These are phyloP conservation scores for Butyriboletus loyo DNA, from an alignment of 768 basidiomycete genomes.

Conservation along the genomic window DNA sequence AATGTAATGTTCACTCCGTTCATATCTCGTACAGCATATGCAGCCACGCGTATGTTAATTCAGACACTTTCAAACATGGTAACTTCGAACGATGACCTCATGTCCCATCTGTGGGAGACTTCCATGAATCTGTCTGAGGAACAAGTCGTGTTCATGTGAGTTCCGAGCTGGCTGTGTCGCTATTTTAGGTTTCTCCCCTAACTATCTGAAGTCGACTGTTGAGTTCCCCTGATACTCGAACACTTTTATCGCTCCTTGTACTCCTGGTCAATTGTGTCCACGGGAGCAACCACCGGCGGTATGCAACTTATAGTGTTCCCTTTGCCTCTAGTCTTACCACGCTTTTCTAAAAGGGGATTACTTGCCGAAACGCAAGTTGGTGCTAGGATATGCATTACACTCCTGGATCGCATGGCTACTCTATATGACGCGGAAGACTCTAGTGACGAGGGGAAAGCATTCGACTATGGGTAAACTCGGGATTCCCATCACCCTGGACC, in stretches of 20 bases:
- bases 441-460: constrained; percentile 62
- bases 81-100: constrained; percentile 63
- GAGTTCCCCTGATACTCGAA: constrained; percentile 60
- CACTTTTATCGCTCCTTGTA: constrained; percentile 59
- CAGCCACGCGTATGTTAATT: constrained; percentile 61
- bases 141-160: constrained; percentile 72
- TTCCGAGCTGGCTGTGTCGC: constrained; percentile 11
- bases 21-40: constrained; percentile 45
- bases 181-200: constrained; percentile 4
- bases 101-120: constrained; percentile 57
- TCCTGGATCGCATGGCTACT: constrained; percentile 71
- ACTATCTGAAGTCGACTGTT: constrained; percentile 49
- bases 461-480: constrained; percentile 65
- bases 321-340: constrained; percentile 6
- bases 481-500: background rate
- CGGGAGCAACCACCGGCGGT: constrained; percentile 55
- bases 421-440: constrained; percentile 67
- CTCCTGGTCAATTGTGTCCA: constrained; percentile 73
- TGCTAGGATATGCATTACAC: constrained; percentile 58
- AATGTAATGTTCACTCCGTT: background rate
- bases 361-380: constrained; percentile 55
- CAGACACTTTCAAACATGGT: constrained; percentile 85
- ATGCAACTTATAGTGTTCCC: constrained; percentile 24
- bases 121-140: constrained; percentile 71
- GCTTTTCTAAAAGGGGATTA: constrained; percentile 36